Conservation (phyloP, 768 basidiomycete species). For the Calvatia gigantea region DNA sequence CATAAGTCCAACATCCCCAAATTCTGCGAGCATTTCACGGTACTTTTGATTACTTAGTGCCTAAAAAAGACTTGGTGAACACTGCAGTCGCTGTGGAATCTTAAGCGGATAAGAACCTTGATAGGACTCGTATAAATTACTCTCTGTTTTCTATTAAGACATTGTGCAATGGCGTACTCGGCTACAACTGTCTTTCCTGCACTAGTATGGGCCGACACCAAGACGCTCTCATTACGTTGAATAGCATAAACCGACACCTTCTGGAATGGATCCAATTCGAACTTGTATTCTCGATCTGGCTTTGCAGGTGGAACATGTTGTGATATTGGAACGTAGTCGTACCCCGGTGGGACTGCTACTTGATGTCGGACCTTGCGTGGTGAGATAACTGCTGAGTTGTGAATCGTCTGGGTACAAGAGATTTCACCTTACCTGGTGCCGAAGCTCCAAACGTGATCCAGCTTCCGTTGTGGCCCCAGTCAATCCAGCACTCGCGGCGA, state of each 20-base stretch:
- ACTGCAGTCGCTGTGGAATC: slow-evolving; percentile 12
- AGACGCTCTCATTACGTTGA: slow-evolving; percentile 94
- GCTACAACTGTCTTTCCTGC: slow-evolving; percentile 99
- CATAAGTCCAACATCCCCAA: slow-evolving; percentile 98
- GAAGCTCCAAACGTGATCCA: slow-evolving; percentile 69
- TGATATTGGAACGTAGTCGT: slow-evolving; percentile 86
- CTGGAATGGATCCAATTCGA: slow-evolving; percentile 97
- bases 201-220: slow-evolving; percentile 98
- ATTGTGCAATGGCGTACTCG: slow-evolving; percentile 98
- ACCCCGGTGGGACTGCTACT: slow-evolving; percentile 93
- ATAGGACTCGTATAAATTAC: slow-evolving; percentile 99
- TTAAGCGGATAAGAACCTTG: slow-evolving; percentile 64
- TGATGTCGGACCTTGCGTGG: slow-evolving; percentile 81
- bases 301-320: slow-evolving; percentile 89
- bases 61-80: slow-evolving; percentile 41
- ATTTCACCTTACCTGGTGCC: slow-evolving; percentile 61
- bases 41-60: slow-evolving; percentile 99
- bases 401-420: neutral
- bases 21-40: slow-evolving; percentile 94
- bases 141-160: slow-evolving; percentile 88
- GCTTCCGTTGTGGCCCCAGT: slow-evolving; percentile 62
- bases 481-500: slow-evolving; percentile 85
- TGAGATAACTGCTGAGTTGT: neutral
- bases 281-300: slow-evolving; percentile 91
- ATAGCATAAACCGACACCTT: slow-evolving; percentile 92